These are phyloP conservation scores for Tetrapisispora phaffii DNA, from an alignment of 805 yeast genomes.

Conservation along the genomic window DNA sequence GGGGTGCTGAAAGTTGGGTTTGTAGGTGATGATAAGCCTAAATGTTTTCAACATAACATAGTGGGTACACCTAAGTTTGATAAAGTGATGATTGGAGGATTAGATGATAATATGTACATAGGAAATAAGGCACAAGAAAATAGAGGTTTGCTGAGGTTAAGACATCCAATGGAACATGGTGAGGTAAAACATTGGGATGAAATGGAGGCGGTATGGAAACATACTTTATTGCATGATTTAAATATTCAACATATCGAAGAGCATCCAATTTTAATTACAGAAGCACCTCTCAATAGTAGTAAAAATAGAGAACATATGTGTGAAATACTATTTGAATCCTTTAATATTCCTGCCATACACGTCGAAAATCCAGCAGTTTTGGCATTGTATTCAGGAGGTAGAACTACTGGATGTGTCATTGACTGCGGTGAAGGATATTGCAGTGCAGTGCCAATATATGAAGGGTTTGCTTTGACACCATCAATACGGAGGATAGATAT, in stretches of 20 bases:
- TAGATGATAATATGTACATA: conserved; percentile 57
- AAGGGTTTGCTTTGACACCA: conserved; percentile 72
- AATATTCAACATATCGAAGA: conserved; percentile 54
- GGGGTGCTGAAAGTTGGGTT: conserved; percentile 82
- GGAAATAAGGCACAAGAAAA: conserved; percentile 68
- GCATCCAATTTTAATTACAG: conserved; percentile 81
- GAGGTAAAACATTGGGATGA: conserved; percentile 74
- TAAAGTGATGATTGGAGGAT: conserved; percentile 60
- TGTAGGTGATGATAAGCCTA: conserved; percentile 84
- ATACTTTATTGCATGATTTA: conserved; percentile 49
- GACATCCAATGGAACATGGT: conserved; percentile 75
- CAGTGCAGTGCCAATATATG: conserved; percentile 79
- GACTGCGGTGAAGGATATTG: conserved; percentile 94
- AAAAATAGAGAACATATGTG: conserved; percentile 87
- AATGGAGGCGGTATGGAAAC: conserved; percentile 74
- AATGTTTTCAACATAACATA: conserved; percentile 49
- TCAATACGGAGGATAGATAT: conserved; percentile 66
- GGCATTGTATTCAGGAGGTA: conserved; percentile 76
- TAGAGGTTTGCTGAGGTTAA: conserved; percentile 64
- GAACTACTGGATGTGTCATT: conserved; percentile 81
- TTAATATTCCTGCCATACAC: conserved; percentile 83
- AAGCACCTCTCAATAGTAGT: conserved; percentile 78
- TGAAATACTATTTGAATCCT: conserved; percentile 85
- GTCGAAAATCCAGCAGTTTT: conserved; percentile 90
- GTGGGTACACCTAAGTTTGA: conserved; percentile 80